Evolutionary conservation across 371 early-diverging fungal species (phyloP).

Genomic region (Mortierella sp.): DNA sequence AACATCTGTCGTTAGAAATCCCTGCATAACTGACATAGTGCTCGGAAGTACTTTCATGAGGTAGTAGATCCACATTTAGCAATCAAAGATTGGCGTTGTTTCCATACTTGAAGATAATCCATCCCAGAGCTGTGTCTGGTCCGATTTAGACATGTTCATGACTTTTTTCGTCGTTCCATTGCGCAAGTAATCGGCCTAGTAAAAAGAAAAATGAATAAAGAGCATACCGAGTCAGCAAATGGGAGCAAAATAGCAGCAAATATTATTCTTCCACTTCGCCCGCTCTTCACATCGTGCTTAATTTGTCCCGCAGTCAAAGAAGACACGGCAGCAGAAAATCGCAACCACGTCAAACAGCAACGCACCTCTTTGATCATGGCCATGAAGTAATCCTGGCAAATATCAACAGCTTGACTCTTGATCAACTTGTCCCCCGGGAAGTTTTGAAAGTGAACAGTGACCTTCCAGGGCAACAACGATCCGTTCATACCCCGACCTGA

Average conservation of each 20-base stretch:
- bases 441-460: slow-evolving; percentile 71
- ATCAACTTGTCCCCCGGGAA: slow-evolving; percentile 74
- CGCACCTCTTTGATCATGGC: slow-evolving; percentile 83
- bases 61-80: neutral
- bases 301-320: slow-evolving; percentile 9
- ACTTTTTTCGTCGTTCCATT: slow-evolving; percentile 78
- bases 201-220: neutral
- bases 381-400: slow-evolving; percentile 81
- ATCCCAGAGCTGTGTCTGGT: slow-evolving; percentile 81
- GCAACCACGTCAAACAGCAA: neutral
- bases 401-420: slow-evolving; percentile 64
- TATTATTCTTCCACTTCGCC: neutral
- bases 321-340: neutral
- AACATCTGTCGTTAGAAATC: neutral
- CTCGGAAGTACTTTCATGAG: neutral
- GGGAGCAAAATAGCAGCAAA: neutral
- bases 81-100: neutral
- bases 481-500: slow-evolving; percentile 43
- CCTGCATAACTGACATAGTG: neutral
- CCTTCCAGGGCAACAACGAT: slow-evolving; percentile 69
- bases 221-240: neutral
- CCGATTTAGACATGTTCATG: slow-evolving; percentile 82
- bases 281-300: neutral
- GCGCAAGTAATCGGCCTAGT: slow-evolving; percentile 82
- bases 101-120: slow-evolving; percentile 66